Evolutionary conservation across 139 green algal species (phyloP).

Genomic region (Chlorella sp.): DNA sequence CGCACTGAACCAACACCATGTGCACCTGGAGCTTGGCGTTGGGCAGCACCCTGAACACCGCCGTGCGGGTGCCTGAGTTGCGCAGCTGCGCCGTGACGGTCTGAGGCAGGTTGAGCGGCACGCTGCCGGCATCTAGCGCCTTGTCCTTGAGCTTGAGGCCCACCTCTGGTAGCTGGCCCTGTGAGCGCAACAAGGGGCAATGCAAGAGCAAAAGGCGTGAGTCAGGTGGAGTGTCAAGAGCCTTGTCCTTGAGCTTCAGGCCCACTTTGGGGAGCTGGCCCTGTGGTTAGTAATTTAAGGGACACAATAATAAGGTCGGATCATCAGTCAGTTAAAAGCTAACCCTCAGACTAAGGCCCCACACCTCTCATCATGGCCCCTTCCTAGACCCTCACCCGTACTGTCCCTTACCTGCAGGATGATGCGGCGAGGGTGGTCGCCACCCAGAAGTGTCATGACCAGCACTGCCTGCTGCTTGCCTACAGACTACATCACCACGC

Average conservation of each 20-base stretch:
- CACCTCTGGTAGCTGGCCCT: slow-evolving; percentile 42
- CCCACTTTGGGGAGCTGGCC: slow-evolving; percentile 41
- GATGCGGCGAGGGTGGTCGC: slow-evolving; percentile 12
- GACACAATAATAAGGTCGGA: too few species aligned
- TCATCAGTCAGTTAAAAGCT: too few species aligned
- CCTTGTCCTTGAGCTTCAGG: slow-evolving; percentile 46
- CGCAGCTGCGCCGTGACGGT: slow-evolving; percentile 22
- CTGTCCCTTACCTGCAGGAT: slow-evolving; percentile 14
- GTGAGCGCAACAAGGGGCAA: too few species aligned
- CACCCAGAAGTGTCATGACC: slow-evolving; percentile 34
- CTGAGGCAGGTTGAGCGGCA: slow-evolving; percentile 42
- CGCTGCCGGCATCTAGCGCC: slow-evolving; percentile 37
- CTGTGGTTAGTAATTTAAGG: too few species aligned
- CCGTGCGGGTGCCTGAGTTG: slow-evolving; percentile 22
- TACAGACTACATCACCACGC: too few species aligned
- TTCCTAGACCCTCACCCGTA: too few species aligned
- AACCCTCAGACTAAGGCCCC: too few species aligned
- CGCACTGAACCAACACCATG: too few species aligned
- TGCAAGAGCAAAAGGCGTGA: too few species aligned
- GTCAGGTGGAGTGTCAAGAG: slow-evolving; percentile 41
- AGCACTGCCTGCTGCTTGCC: slow-evolving; percentile 14
- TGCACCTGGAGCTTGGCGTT: slow-evolving; percentile 6
- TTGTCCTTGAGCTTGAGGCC: slow-evolving; percentile 44
- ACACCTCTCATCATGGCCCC: too few species aligned
- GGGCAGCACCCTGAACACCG: slow-evolving; percentile 20